Percentiles rank a stretch among this genome's conserved stretches.
These are phyloP conservation scores for Penicillium verrucosum DNA, from an alignment of 2,329 filamentous ascomycete genomes.

Conservation along the genomic window DNA sequence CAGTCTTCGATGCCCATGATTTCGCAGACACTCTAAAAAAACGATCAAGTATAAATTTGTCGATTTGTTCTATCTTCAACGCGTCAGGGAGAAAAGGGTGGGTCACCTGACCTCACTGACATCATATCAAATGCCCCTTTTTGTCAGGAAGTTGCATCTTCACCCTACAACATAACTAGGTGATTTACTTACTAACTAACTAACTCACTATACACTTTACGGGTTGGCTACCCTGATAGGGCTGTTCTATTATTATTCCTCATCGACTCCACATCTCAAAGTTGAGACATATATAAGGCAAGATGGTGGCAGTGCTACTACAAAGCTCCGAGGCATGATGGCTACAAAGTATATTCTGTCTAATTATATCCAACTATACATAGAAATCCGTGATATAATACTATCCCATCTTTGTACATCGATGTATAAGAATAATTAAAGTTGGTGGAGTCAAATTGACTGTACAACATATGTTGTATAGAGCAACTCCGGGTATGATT, in stretches of 20 bases:
- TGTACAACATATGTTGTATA: neutral
- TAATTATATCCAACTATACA: neutral
- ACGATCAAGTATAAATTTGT: neutral
- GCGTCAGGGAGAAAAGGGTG: neutral
- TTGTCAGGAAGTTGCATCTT: neutral
- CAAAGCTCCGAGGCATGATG: neutral
- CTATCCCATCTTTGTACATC: neutral
- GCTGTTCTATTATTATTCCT: neutral
- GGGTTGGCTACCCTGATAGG: neutral
- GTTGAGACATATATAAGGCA: neutral
- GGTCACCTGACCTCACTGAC: constrained; percentile 10
- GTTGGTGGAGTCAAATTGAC: neutral
- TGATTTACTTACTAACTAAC: no score
- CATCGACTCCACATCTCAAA: neutral
- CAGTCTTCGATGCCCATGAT: constrained; percentile 1
- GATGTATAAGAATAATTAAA: neutral
- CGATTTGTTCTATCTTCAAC: neutral
- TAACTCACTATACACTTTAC: no score
- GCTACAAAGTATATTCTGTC: neutral
- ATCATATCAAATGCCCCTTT: neutral
- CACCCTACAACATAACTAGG: no score
- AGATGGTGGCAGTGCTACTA: neutral
- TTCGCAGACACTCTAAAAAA: neutral
- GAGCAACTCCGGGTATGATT: neutral
- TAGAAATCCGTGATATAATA: neutral